These are phyloP conservation scores for Coemansia interrupta DNA, from an alignment of 192 early-diverging fungal genomes.

Conservation along the genomic window DNA sequence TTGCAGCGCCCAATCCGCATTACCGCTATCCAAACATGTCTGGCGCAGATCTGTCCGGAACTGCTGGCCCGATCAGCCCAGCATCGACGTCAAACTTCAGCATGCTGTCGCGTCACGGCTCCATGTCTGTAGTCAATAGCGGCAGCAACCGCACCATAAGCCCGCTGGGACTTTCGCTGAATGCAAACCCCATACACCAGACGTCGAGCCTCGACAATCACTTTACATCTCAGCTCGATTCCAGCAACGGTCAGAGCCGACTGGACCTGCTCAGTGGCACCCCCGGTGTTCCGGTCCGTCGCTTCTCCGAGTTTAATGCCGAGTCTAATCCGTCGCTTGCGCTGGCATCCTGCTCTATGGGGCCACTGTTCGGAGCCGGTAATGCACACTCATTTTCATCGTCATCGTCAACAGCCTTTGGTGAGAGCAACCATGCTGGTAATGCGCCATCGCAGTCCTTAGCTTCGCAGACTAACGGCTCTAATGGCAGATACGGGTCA, in stretches of 20 bases:
- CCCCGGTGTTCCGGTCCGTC: conserved; percentile 14
- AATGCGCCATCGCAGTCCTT: conserved; percentile 1
- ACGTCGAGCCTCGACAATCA: conserved; percentile 43
- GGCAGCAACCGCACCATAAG: conserved; percentile 38
- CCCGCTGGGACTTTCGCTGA: conserved; percentile 37
- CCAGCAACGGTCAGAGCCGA: conserved; percentile 9
- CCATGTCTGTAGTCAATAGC: conserved; percentile 29
- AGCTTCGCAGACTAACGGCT: not conserved
- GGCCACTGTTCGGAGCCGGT: conserved; percentile 14
- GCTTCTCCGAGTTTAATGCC: conserved; percentile 27
- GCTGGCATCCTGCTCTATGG: conserved; percentile 34
- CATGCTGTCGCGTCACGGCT: conserved; percentile 47
- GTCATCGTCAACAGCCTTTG: not conserved
- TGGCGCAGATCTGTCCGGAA: conserved; percentile 5
- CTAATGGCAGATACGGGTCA: conserved; percentile 14
- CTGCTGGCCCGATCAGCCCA: conserved; percentile 31
- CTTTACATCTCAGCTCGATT: conserved; percentile 19
- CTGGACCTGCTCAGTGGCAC: conserved; percentile 8
- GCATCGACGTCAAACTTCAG: conserved; percentile 24
- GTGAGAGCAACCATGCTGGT: not conserved
- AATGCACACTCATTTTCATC: conserved; percentile 2
- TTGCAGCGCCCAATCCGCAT: conserved; percentile 25
- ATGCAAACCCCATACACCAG: conserved; percentile 36
- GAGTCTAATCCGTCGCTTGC: conserved; percentile 20
- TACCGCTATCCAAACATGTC: conserved; percentile 27